Percentiles rank a stretch among this genome's conserved stretches.
Conservation (phyloP, 208 protist genomes). For the Entamoeba histolytica region DNA sequence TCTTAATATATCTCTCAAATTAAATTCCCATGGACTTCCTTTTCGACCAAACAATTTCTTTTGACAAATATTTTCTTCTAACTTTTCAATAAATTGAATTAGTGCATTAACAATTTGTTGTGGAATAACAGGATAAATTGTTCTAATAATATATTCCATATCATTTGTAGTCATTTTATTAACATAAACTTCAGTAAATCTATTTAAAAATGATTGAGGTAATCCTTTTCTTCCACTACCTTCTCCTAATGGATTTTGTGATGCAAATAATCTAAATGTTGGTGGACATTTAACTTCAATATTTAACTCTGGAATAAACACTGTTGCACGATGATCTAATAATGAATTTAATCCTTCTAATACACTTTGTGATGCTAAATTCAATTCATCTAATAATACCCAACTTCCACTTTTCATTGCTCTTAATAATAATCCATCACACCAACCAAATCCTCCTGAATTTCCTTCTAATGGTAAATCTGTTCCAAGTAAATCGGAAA, state of each 20-base stretch:
- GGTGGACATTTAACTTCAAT: constrained; percentile 44
- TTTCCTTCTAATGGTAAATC: constrained; percentile 51
- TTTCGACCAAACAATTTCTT: constrained; percentile 40
- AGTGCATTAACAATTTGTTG: neutral
- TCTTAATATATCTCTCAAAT: constrained; percentile 73
- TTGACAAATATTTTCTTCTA: constrained; percentile 51
- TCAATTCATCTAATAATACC: constrained; percentile 99
- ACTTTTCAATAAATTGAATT: neutral
- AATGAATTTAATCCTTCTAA: constrained; percentile 97
- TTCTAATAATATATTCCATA: constrained; percentile 16
- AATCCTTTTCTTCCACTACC: constrained; percentile 95
- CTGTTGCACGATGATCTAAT: constrained; percentile 82
- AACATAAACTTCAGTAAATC: constrained; percentile 77
- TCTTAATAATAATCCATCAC: constrained; percentile 82
- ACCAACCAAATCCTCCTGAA: constrained; percentile 68
- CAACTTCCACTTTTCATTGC: constrained; percentile 68
- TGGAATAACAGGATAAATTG: constrained; percentile 30
- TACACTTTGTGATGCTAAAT: constrained; percentile 95
- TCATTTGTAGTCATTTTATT: constrained; percentile 3
- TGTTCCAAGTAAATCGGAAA: constrained; percentile 74
- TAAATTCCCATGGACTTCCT: constrained; percentile 96
- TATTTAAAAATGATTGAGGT: constrained; percentile 97
- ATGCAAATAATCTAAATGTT: constrained; percentile 89
- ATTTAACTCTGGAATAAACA: constrained; percentile 63
- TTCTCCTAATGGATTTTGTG: constrained; percentile 75